A percentile compares a stretch with the other conserved stretches of the same genome.
phyloP scores from a whole-genome alignment of 2,329 filamentous ascomycete genomes.

The Diaporthe vaccinii region DNA sequence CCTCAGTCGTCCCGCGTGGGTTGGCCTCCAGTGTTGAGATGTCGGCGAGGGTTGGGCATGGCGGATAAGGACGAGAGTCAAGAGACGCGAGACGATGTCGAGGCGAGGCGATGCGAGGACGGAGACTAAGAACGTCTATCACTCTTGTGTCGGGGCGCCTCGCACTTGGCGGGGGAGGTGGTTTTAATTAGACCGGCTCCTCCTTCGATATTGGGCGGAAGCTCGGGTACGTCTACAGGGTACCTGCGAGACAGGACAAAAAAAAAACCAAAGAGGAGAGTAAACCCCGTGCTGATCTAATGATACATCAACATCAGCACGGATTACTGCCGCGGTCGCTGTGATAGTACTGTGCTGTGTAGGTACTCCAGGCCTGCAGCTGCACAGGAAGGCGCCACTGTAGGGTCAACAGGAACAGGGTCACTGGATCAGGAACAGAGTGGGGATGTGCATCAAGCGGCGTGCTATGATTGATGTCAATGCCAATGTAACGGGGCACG shows the following conservation, averaged over 20 bases:
- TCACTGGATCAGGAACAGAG: constrained; percentile 13
- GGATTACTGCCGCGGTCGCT: background rate
- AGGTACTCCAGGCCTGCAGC: constrained; percentile 2
- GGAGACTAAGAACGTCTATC: constrained; percentile 13
- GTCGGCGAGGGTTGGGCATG: constrained; percentile 24
- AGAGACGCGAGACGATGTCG: background rate
- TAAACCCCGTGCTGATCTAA: constrained; percentile 5
- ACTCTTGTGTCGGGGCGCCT: constrained; percentile 11
- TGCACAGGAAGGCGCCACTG: constrained; percentile 24
- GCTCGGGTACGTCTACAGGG: background rate
- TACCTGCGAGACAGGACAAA: background rate
- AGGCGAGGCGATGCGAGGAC: constrained; percentile 21
- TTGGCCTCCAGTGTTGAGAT: constrained; percentile 3
- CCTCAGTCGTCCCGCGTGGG: constrained; percentile 31
- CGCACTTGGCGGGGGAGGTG: constrained; percentile 22
- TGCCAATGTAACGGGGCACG: constrained; percentile 13
- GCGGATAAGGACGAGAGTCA: background rate
- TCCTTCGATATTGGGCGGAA: constrained; percentile 29
- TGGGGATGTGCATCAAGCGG: constrained; percentile 19
- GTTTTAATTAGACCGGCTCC: constrained; percentile 30
- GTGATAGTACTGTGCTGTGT: background rate
- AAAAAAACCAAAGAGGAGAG: background rate
- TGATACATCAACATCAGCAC: constrained; percentile 6
- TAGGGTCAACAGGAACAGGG: constrained; percentile 25
- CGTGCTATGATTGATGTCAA: constrained; percentile 22